These are phyloP conservation scores for Neolentinus lepideus DNA, from an alignment of 1,284 basidiomycete species.

Conservation along the genomic window DNA sequence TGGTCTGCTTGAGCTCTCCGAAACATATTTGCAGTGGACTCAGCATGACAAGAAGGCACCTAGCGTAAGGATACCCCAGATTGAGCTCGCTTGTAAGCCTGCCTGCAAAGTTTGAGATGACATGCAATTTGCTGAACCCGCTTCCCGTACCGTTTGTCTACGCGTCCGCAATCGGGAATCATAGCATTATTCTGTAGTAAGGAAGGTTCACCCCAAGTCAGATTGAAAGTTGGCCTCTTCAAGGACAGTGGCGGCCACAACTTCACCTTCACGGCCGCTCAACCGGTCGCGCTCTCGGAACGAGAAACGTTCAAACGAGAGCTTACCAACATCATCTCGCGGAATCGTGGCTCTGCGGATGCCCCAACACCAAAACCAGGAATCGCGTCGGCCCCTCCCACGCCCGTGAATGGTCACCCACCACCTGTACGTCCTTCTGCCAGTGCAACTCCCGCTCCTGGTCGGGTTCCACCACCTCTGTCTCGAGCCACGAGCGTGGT, in stretches of 20 bases:
- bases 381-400: slow-evolving; percentile 16
- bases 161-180: neutral
- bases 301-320: slow-evolving; percentile 77
- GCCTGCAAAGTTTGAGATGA: slow-evolving; percentile 20
- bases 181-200: slow-evolving; percentile 79
- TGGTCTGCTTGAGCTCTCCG: slow-evolving; percentile 65
- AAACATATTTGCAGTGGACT: slow-evolving; percentile 64
- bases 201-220: slow-evolving; percentile 67
- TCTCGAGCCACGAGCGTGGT: slow-evolving; percentile 53
- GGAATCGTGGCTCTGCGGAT: slow-evolving; percentile 42
- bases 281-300: slow-evolving; percentile 51
- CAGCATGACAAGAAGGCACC: slow-evolving; percentile 57
- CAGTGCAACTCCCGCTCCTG: slow-evolving; percentile 6
- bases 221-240: slow-evolving; percentile 63
- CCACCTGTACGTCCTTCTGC: slow-evolving; percentile 9
- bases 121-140: neutral
- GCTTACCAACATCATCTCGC: slow-evolving; percentile 65
- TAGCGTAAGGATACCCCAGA: slow-evolving; percentile 50
- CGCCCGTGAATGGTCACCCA: slow-evolving; percentile 19
- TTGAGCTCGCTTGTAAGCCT: slow-evolving; percentile 51
- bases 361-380: slow-evolving; percentile 12
- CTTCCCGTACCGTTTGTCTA: neutral
- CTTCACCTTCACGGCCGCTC: slow-evolving; percentile 70
- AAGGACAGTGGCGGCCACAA: slow-evolving; percentile 66
- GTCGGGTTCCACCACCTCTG: slow-evolving; percentile 23